A percentile compares a stretch with the other conserved stretches of the same genome.
Evolutionary conservation across 2,329 filamentous ascomycete genomes (phyloP).

Genomic region (Exophiala sp.): DNA sequence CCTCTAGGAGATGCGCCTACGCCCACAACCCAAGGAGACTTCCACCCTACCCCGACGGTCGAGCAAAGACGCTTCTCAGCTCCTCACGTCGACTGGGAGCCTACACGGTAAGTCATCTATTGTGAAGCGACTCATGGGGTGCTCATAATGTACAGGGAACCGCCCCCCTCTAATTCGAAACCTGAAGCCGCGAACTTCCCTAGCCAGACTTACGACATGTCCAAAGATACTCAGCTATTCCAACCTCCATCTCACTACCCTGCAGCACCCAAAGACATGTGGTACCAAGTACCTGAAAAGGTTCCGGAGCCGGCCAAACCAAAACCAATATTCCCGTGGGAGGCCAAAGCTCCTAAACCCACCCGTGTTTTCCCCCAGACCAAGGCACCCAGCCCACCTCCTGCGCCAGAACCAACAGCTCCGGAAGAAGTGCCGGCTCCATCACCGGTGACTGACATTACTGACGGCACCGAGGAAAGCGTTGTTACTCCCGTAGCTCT

Average conservation of each 20-base stretch:
- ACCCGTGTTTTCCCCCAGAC: slow-evolving; percentile 45
- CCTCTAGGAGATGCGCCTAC: slow-evolving; percentile 42
- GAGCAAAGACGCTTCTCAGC: slow-evolving; percentile 51
- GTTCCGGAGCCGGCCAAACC: slow-evolving; percentile 54
- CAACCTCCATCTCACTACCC: slow-evolving; percentile 71
- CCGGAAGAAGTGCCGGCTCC: slow-evolving; percentile 1
- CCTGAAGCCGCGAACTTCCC: slow-evolving; percentile 86
- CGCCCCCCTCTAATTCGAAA: slow-evolving; percentile 58
- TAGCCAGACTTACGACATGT: slow-evolving; percentile 74
- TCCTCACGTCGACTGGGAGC: slow-evolving; percentile 58
- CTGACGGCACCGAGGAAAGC: slow-evolving; percentile 10
- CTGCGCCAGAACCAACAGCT: slow-evolving; percentile 19
- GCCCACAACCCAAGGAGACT: slow-evolving; percentile 37
- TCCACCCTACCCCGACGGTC: slow-evolving; percentile 41
- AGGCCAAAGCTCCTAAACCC: slow-evolving; percentile 57
- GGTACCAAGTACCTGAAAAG: slow-evolving; percentile 66
- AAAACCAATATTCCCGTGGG: slow-evolving; percentile 84
- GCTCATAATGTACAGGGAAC: slow-evolving; percentile 46
- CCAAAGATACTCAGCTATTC: slow-evolving; percentile 66
- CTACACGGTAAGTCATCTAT: slow-evolving; percentile 46
- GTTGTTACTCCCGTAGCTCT: slow-evolving; percentile 3
- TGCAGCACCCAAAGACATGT: slow-evolving; percentile 80
- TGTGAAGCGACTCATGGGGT: slow-evolving; percentile 12
- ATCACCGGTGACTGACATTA: slow-evolving; percentile 15
- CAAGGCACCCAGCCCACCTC: slow-evolving; percentile 20